A percentile compares a stretch with the other conserved stretches of the same genome.
Conservation (phyloP, 169 alveolate genomes). For the Plasmodium knowlesi region DNA sequence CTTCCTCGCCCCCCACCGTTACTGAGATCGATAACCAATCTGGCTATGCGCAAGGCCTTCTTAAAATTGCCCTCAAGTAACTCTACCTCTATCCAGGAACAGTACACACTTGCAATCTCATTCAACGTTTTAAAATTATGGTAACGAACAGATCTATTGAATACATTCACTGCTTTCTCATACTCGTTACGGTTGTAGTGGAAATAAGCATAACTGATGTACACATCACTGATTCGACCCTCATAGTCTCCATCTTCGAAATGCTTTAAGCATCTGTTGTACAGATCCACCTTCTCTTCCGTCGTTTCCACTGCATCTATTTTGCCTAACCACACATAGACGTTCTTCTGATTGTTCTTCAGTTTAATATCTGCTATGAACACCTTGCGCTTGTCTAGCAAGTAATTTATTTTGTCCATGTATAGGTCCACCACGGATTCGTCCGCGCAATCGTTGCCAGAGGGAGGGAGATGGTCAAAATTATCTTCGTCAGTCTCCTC, state of each 20-base stretch:
- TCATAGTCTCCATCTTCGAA: conserved; percentile 30
- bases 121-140: conserved; percentile 7
- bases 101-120: conserved; percentile 48
- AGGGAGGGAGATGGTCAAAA: not conserved
- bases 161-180: conserved; percentile 17
- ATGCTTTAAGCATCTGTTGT: conserved; percentile 25
- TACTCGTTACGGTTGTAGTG: conserved; percentile 22
- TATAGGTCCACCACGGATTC: conserved; percentile 37
- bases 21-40: conserved; percentile 18
- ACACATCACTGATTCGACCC: conserved; percentile 57
- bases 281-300: conserved; percentile 27
- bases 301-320: conserved; percentile 29
- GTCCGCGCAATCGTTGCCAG: not conserved
- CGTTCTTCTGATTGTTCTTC: conserved; percentile 58
- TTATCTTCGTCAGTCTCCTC: not conserved
- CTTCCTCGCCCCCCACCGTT: not conserved
- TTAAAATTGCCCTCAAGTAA: conserved; percentile 35
- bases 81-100: conserved; percentile 68
- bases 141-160: conserved; percentile 22
- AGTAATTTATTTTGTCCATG: conserved; percentile 67
- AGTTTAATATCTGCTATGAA: conserved; percentile 67
- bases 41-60: conserved; percentile 43
- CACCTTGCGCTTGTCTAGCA: conserved; percentile 34
- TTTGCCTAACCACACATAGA: conserved; percentile 57
- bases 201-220: conserved; percentile 61